Evolutionary conservation across 1,284 basidiomycete genomes (phyloP), one percentile per base, ranked within the genome.

Genomic region (Malassezia dermatis): DNA sequence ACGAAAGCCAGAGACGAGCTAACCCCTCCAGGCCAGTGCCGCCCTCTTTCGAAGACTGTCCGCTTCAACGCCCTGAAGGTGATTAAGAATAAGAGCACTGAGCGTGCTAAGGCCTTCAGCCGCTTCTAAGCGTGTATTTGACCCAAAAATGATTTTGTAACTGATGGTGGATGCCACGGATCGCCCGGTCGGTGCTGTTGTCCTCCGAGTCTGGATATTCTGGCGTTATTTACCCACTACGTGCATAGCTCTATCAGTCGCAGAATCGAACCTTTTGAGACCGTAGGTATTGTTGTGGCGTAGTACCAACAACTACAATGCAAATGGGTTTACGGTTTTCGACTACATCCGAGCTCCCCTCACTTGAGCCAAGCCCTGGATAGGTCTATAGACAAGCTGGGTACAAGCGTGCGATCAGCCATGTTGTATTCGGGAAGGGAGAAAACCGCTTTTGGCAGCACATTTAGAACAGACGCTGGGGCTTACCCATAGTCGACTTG

Each of bases 401-500:
- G 54, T 56, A 56, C 53, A 56, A 51, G 54, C 54, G 54, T 56
- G 54, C 54, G 54, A 55, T 51, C 48, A 41, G 54, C 54, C 49
- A 48, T 54, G 52, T 46, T 54, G 10, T 54, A 54, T 54, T 48
- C 52, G 21, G 40, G 45, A 48, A 17, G 19, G 24, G 4, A 37
- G 30, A 37, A 21, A 37, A 27, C 26, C 21, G 19, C 10, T 27
- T 32, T 27, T 27, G 19, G 11, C 11, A 39, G 50, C 23, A 34
- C 75, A 66, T 73, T 82, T 81, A 93, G 84, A 86, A 93, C 66
- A 93, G 81, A 67, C 91, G 89, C 75, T 91, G 80, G 62, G 91
- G 88, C 81, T 94, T 94, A 82, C 93, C 91, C 93, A 96, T 98
- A 76, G 93, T 93, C 69, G 84, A 84, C 83, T 99, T 99, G 81